Evolutionary conservation across 495 filamentous ascomycete species (phyloP).

Genomic region (Penicillium flavigenum): DNA sequence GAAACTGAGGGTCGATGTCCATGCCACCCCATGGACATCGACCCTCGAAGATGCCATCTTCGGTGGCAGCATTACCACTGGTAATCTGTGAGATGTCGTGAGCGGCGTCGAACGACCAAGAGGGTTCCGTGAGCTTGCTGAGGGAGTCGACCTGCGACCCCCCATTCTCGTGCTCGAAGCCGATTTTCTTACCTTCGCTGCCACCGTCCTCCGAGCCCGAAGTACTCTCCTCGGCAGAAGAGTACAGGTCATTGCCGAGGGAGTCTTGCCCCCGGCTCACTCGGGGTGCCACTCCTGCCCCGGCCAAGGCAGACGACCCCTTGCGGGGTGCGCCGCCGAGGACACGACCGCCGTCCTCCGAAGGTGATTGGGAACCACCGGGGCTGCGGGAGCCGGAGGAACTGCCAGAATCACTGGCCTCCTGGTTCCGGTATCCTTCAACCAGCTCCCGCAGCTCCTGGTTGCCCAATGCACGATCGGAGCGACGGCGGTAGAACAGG

Average conservation of each 20-base stretch:
- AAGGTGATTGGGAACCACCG: conserved; percentile 45
- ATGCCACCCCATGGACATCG: conserved; percentile 36
- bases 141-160: conserved; percentile 23
- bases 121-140: conserved; percentile 28
- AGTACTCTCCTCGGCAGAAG: conserved; percentile 9
- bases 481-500: conserved; percentile 91
- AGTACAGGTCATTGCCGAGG: conserved; percentile 29
- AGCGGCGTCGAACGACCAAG: conserved; percentile 42
- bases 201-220: conserved; percentile 3
- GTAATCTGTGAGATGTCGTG: conserved; percentile 38
- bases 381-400: conserved; percentile 44
- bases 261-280: conserved; percentile 47
- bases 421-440: conserved; percentile 46
- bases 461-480: conserved; percentile 71
- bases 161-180: conserved; percentile 25
- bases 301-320: conserved; percentile 78
- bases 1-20: conserved; percentile 32
- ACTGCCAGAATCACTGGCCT: conserved; percentile 39
- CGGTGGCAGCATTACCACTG: conserved; percentile 26
- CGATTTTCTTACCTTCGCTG: conserved; percentile 35
- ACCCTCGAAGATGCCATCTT: conserved; percentile 36
- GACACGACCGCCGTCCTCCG: conserved; percentile 82
- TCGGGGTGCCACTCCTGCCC: conserved; percentile 72
- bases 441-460: conserved; percentile 67
- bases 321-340: conserved; percentile 82